Percentiles rank a stretch among this genome's conserved stretches.
Conservation (phyloP, 352 stramenopile species). For the Globisporangium lucens region DNA sequence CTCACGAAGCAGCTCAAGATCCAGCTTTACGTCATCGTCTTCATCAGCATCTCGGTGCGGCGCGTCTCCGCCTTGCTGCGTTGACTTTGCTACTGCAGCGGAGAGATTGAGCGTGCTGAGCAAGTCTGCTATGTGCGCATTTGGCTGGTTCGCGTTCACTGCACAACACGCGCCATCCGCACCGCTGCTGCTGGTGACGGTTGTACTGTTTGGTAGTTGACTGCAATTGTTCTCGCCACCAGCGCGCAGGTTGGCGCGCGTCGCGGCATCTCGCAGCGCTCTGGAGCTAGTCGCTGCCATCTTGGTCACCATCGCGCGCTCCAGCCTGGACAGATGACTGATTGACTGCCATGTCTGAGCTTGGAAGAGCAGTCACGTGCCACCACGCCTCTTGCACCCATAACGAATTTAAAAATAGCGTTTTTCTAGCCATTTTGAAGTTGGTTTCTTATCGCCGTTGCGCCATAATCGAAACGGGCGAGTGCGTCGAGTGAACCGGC, state of each 20-base stretch:
- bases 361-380: background rate
- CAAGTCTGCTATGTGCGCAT: background rate
- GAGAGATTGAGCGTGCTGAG: background rate
- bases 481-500: too few relatives aligned
- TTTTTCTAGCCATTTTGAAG: too few relatives aligned
- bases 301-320: constrained; percentile 13
- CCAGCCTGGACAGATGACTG: background rate
- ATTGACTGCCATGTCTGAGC: background rate
- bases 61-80: background rate
- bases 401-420: background rate
- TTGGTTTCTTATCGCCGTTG: too few relatives aligned
- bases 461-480: too few relatives aligned
- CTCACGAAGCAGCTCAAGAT: constrained; percentile 22
- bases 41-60: background rate
- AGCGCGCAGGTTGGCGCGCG: background rate
- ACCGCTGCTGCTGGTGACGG: background rate
- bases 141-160: background rate
- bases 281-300: constrained; percentile 11
- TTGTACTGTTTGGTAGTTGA: background rate
- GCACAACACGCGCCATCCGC: background rate
- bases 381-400: background rate
- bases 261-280: background rate
- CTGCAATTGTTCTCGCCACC: constrained; percentile 8
- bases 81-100: background rate
- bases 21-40: constrained; percentile 1